Conservation (phyloP, 1,139 yeast genomes). For the Candida dubliniensis region DNA sequence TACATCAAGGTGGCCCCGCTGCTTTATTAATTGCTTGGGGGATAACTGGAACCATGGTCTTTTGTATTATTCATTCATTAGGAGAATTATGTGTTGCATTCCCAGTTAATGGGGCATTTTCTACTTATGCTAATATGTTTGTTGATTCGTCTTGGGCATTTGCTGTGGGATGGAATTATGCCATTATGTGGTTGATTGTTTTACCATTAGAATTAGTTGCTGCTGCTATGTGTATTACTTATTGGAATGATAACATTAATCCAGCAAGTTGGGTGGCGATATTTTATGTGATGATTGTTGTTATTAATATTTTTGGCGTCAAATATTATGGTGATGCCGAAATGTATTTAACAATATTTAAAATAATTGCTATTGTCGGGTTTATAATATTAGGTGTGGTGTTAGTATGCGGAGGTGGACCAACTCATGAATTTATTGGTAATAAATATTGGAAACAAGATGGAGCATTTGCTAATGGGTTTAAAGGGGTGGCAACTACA, state of each 20-base stretch:
- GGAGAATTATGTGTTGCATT: constrained; percentile 82
- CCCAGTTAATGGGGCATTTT: constrained; percentile 80
- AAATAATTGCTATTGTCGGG: constrained; percentile 62
- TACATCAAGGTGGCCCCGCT: constrained; percentile 78
- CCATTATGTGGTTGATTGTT: constrained; percentile 75
- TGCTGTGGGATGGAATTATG: constrained; percentile 79
- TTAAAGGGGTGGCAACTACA: constrained; percentile 44
- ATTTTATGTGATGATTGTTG: constrained; percentile 57
- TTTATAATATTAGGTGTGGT: constrained; percentile 64
- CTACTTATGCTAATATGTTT: constrained; percentile 67
- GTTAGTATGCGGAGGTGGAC: constrained; percentile 69
- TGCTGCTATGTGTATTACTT: constrained; percentile 67
- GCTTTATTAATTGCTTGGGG: constrained; percentile 70
- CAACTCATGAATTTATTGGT: constrained; percentile 62
- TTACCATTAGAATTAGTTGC: constrained; percentile 77
- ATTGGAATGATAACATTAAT: constrained; percentile 59
- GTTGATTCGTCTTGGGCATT: constrained; percentile 79
- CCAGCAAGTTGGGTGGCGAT: constrained; percentile 67
- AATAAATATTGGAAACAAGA: constrained; percentile 58
- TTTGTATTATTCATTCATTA: constrained; percentile 76
- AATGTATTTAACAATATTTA: constrained; percentile 57
- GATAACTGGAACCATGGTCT: constrained; percentile 67
- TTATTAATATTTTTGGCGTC: constrained; percentile 67
- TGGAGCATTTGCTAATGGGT: constrained; percentile 50
- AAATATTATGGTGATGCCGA: constrained; percentile 77